phyloP scores from a whole-genome alignment of 495 filamentous ascomycete species.

The Cryomyces minteri region DNA sequence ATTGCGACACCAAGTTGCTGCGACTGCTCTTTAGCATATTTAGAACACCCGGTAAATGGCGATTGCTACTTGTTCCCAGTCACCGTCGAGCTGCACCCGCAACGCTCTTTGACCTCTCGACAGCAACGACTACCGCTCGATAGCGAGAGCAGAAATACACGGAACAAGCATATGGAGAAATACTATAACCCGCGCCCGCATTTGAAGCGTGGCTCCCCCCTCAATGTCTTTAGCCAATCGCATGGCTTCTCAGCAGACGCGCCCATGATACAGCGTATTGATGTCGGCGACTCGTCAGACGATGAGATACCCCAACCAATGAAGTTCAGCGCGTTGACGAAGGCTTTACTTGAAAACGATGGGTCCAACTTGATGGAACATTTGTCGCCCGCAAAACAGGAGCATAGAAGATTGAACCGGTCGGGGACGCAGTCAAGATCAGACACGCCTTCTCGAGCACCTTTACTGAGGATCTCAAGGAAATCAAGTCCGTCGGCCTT shows the following conservation, averaged over 20 bases:
- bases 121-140: too few relatives aligned
- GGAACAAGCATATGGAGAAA: too few relatives aligned
- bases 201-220: slow-evolving; percentile 14
- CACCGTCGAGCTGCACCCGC: too few relatives aligned
- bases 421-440: slow-evolving; percentile 5
- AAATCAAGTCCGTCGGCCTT: slow-evolving; percentile 6
- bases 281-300: slow-evolving; percentile 22
- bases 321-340: slow-evolving; percentile 22
- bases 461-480: slow-evolving; percentile 8
- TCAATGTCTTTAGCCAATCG: slow-evolving; percentile 13
- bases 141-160: too few relatives aligned
- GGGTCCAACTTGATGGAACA: slow-evolving; percentile 2
- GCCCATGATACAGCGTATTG: slow-evolving; percentile 16
- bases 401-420: slow-evolving; percentile 1
- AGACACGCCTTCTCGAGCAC: slow-evolving; percentile 10
- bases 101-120: too few relatives aligned
- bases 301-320: slow-evolving; percentile 21
- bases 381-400: slow-evolving; percentile 15
- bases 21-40: too few relatives aligned
- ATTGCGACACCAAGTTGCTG: too few relatives aligned
- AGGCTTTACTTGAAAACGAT: slow-evolving; percentile 19
- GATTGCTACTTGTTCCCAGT: too few relatives aligned
- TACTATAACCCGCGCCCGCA: not conserved
- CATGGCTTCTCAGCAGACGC: slow-evolving; percentile 17
- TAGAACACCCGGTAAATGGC: too few relatives aligned